Conservation (phyloP, 305 asterid genomes). For the Fraxinus paxiana region DNA sequence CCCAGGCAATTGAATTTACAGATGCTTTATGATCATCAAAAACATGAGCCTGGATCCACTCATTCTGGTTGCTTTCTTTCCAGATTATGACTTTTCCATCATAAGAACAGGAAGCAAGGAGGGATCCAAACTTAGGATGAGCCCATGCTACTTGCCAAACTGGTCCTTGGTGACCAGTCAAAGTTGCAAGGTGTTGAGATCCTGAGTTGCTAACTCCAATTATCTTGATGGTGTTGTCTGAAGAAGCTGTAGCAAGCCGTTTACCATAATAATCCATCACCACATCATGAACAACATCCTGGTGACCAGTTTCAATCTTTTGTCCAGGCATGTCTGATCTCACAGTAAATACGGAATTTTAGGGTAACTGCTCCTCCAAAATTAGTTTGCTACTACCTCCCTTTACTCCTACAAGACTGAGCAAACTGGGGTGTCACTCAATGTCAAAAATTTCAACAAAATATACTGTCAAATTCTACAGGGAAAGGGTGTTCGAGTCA, state of each 20-base stretch:
- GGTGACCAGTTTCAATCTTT: slow-evolving; percentile 72
- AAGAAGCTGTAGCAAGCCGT: slow-evolving; percentile 76
- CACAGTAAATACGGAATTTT: slow-evolving; percentile 9
- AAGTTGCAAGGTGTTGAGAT: slow-evolving; percentile 66
- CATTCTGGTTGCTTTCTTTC: slow-evolving; percentile 61
- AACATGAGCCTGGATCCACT: slow-evolving; percentile 55
- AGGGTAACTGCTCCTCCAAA: not conserved
- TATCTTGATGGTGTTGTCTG: slow-evolving; percentile 63
- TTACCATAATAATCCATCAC: slow-evolving; percentile 72
- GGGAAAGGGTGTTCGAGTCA: not conserved
- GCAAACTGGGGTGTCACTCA: slow-evolving; percentile 16
- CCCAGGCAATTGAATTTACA: slow-evolving; percentile 69
- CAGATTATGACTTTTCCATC: slow-evolving; percentile 69
- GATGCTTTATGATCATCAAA: slow-evolving; percentile 66
- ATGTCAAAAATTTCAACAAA: slow-evolving; percentile 9
- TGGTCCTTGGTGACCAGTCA: slow-evolving; percentile 66
- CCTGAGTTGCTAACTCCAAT: slow-evolving; percentile 51
- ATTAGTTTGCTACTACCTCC: not conserved
- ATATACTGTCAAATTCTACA: not conserved
- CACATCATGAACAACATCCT: slow-evolving; percentile 62
- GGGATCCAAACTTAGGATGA: slow-evolving; percentile 72
- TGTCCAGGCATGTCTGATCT: slow-evolving; percentile 55
- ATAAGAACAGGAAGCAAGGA: slow-evolving; percentile 70
- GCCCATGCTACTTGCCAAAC: slow-evolving; percentile 87
- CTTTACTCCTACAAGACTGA: slow-evolving; percentile 14